Conservation (phyloP, 192 early-diverging fungal species). For the Linnemannia hyalina region DNA sequence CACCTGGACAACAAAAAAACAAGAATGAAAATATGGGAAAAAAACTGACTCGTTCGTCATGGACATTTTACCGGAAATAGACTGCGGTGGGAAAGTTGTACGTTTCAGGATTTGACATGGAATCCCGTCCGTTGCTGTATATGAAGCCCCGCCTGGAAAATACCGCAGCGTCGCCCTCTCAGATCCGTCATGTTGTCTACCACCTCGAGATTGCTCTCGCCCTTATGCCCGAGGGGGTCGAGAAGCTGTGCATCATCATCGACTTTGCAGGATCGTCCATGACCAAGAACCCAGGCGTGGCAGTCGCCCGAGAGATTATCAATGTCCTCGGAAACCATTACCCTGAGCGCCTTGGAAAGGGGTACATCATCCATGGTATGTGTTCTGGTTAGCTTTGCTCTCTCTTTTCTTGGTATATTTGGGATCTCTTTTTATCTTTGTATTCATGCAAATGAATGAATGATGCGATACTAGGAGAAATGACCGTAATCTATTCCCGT, state of each 20-base stretch:
- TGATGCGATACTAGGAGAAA: not conserved
- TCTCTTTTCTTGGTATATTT: not conserved
- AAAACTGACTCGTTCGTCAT: not conserved
- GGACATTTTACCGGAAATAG: constrained; percentile 41
- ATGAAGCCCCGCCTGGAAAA: constrained; percentile 86
- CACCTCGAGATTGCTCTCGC: constrained; percentile 84
- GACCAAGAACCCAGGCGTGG: constrained; percentile 76
- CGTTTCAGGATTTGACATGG: constrained; percentile 85
- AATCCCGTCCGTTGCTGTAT: constrained; percentile 81
- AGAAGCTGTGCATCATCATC: constrained; percentile 83
- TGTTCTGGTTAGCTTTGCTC: not conserved
- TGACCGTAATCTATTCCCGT: not conserved
- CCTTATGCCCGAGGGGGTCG: constrained; percentile 81
- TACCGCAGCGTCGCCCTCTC: constrained; percentile 77
- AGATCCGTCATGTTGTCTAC: constrained; percentile 87
- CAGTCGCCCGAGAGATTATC: constrained; percentile 84
- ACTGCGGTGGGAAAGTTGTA: constrained; percentile 86
- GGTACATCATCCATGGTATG: constrained; percentile 77
- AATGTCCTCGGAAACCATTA: constrained; percentile 89
- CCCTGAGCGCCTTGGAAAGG: constrained; percentile 84
- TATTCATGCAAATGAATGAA: not conserved
- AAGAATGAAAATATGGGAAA: not conserved
- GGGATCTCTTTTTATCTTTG: not conserved
- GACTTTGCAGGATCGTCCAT: constrained; percentile 82
- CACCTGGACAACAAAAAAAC: not conserved